Percentiles rank a stretch among this genome's conserved stretches.
Conservation (phyloP, 495 filamentous ascomycete genomes). For the Trichocladium uniseriatum region DNA sequence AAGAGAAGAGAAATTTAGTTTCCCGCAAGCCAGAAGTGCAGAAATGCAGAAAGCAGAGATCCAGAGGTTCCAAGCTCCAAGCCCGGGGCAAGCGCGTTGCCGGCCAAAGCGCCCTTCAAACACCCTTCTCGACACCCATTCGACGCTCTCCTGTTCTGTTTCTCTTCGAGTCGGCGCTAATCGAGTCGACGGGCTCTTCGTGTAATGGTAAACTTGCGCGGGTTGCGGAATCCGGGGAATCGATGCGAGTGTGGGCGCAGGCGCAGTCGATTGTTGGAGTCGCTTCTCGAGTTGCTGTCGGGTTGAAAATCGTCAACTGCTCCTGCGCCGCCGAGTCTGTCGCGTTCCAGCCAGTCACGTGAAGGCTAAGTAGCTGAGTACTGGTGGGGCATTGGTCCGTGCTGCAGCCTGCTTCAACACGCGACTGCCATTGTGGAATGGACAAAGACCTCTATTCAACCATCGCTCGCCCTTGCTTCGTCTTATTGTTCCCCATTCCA, state of each 20-base stretch:
- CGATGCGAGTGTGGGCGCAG: conserved; percentile 3
- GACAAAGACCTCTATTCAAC: not conserved
- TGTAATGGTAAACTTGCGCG: not conserved
- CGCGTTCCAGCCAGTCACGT: conserved; percentile 16
- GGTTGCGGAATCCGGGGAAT: not conserved
- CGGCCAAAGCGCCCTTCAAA: conserved; percentile 19
- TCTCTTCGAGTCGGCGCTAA: not conserved
- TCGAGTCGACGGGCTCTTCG: not conserved
- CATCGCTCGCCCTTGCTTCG: not conserved
- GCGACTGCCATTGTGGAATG: not conserved
- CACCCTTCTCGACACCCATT: conserved; percentile 11
- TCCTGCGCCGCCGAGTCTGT: conserved; percentile 14
- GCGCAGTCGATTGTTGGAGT: not conserved
- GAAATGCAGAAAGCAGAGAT: too few relatives aligned
- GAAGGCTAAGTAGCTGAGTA: not conserved
- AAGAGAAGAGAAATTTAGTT: too few relatives aligned
- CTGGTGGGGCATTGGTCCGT: not conserved
- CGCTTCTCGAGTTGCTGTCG: not conserved
- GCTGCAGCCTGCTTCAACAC: not conserved
- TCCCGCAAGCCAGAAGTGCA: too few relatives aligned
- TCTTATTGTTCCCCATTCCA: not conserved
- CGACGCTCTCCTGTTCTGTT: not conserved
- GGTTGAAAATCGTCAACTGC: conserved; percentile 10
- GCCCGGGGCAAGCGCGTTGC: conserved; percentile 15
- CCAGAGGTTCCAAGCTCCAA: not conserved